Conservation (phyloP, 148 eudicot species). For the Rheum nobile region DNA sequence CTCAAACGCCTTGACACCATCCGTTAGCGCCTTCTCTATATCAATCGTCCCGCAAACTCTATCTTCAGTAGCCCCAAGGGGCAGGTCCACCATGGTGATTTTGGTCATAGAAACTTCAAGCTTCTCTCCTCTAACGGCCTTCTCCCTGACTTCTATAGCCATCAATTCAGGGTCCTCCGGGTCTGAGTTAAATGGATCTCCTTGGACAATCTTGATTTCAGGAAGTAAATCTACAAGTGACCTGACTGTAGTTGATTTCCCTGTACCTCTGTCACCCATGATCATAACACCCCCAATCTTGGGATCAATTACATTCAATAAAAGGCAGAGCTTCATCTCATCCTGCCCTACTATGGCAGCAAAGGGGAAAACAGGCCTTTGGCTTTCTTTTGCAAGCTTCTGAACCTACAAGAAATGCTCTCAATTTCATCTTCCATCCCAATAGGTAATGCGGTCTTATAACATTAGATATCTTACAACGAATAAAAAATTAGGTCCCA, state of each 20-base stretch:
- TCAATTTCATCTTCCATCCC: not conserved
- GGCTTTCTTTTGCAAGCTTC: slow-evolving; percentile 67
- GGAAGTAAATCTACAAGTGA: slow-evolving; percentile 88
- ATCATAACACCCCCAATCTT: slow-evolving; percentile 98
- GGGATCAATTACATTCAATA: slow-evolving; percentile 89
- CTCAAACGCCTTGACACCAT: slow-evolving; percentile 95
- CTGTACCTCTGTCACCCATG: slow-evolving; percentile 97
- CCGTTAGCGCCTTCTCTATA: slow-evolving; percentile 87
- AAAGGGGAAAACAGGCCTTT: slow-evolving; percentile 90
- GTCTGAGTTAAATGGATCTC: slow-evolving; percentile 95
- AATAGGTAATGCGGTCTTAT: slow-evolving; percentile 1
- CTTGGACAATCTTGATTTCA: slow-evolving; percentile 64
- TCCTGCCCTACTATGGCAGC: slow-evolving; percentile 96
- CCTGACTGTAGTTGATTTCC: slow-evolving; percentile 87
- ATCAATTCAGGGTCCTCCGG: slow-evolving; percentile 85
- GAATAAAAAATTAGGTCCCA: too few species aligned
- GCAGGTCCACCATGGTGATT: slow-evolving; percentile 94
- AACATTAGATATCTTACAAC: not conserved
- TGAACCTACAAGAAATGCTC: not conserved
- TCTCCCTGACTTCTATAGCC: slow-evolving; percentile 80
- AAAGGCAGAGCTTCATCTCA: slow-evolving; percentile 93
- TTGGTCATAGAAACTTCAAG: slow-evolving; percentile 51
- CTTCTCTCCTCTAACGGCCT: slow-evolving; percentile 52
- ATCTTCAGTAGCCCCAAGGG: slow-evolving; percentile 92
- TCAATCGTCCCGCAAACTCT: slow-evolving; percentile 95